phyloP scores from a whole-genome alignment of 2,329 filamentous ascomycete species.

The Pestalotiopsis fici region DNA sequence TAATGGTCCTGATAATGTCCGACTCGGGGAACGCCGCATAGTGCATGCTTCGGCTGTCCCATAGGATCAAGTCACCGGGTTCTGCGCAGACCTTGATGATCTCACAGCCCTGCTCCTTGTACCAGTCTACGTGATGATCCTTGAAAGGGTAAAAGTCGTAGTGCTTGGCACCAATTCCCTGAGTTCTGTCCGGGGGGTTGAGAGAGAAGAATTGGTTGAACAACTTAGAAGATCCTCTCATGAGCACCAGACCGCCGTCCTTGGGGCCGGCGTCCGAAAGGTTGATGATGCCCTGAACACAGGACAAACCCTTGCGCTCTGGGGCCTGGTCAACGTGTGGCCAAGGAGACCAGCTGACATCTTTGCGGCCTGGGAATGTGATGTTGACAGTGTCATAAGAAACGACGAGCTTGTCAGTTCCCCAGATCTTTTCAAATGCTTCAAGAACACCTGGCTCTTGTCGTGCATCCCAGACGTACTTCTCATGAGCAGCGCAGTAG shows the following conservation, averaged over 20 bases:
- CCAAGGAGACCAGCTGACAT: no score
- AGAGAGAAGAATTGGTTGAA: slow-evolving; percentile 45
- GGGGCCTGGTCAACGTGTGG: no score
- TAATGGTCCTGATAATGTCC: slow-evolving; percentile 33
- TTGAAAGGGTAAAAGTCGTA: slow-evolving; percentile 42
- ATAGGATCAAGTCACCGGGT: slow-evolving; percentile 43
- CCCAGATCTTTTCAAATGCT: no score
- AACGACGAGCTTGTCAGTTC: no score
- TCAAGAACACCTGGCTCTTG: no score
- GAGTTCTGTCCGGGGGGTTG: slow-evolving; percentile 13
- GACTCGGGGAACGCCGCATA: slow-evolving; percentile 37
- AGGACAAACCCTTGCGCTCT: no score
- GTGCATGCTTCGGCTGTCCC: slow-evolving; percentile 49
- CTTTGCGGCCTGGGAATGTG: no score
- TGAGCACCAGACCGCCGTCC: slow-evolving; percentile 46
- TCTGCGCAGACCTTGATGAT: slow-evolving; percentile 39
- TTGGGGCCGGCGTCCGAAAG: slow-evolving; percentile 30
- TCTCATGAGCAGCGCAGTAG: no score
- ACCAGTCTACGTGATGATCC: slow-evolving; percentile 43
- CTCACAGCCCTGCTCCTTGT: slow-evolving; percentile 36
- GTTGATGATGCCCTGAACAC: no score
- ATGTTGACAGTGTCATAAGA: no score
- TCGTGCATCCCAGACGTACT: no score
- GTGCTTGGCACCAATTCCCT: no score
- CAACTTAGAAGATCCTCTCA: slow-evolving; percentile 41